Evolutionary conservation across 2,329 filamentous ascomycete species (phyloP).

Genomic region (Calonectria crousiana): DNA sequence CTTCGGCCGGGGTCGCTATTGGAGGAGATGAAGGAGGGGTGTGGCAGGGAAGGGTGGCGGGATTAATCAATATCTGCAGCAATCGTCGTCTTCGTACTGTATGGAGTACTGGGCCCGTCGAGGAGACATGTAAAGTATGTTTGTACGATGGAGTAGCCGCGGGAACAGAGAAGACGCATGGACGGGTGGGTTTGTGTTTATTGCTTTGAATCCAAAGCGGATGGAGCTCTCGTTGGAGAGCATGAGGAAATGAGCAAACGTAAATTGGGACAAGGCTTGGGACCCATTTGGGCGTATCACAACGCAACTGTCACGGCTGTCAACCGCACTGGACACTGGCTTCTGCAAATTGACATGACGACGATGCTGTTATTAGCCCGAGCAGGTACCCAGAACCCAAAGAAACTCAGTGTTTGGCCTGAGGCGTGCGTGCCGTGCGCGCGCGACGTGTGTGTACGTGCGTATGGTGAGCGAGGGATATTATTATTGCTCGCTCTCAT

Average conservation of each 20-base stretch:
- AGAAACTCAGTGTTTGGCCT: background rate
- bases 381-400: background rate
- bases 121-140: conserved; percentile 11
- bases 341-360: background rate
- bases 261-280: background rate
- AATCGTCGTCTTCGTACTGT: conserved; percentile 18
- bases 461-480: conserved; percentile 22
- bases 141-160: conserved; percentile 25
- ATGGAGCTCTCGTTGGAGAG: conserved; percentile 5
- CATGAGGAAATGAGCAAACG: background rate
- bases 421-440: background rate
- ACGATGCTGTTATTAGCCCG: background rate
- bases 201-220: background rate
- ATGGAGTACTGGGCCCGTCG: conserved; percentile 14
- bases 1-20: conserved; percentile 9
- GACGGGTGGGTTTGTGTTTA: conserved; percentile 22
- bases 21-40: conserved; percentile 9
- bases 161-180: conserved; percentile 18
- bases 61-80: conserved; percentile 22
- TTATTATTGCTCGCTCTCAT: conserved; percentile 17
- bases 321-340: background rate
- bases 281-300: conserved; percentile 1
- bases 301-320: background rate
- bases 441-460: conserved; percentile 1
- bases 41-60: conserved; percentile 22